A percentile compares a stretch with the other conserved stretches of the same genome.
These are phyloP conservation scores for Mycena floridula DNA, from an alignment of 768 basidiomycete genomes.

Conservation along the genomic window DNA sequence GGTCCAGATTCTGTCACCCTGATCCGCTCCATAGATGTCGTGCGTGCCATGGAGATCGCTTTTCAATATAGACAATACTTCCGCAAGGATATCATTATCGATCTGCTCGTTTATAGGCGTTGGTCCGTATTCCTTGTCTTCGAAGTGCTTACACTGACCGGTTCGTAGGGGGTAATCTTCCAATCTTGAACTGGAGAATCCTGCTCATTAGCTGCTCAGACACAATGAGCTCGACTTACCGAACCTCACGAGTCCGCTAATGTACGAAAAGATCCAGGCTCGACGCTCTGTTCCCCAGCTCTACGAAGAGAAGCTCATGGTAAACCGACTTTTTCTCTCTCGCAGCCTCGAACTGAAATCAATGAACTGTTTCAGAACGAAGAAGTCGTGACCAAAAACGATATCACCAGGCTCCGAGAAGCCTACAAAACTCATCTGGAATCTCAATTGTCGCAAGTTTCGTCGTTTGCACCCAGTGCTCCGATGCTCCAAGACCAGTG, in stretches of 20 bases:
- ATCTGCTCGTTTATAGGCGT: constrained; percentile 83
- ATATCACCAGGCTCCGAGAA: constrained; percentile 44
- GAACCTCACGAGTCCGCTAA: constrained; percentile 79
- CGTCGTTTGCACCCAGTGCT: constrained; percentile 40
- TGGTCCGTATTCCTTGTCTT: constrained; percentile 38
- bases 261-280: constrained; percentile 84
- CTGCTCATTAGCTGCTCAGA: no score
- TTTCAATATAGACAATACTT: constrained; percentile 85
- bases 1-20: background rate
- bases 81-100: constrained; percentile 87
- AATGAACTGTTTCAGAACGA: constrained; percentile 32
- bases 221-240: constrained; percentile 90
- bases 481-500: constrained; percentile 67
- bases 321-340: constrained; percentile 26
- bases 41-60: constrained; percentile 79
- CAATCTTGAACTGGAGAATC: background rate
- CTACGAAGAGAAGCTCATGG: constrained; percentile 76
- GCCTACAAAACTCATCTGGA: constrained; percentile 62
- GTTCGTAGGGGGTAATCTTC: constrained; percentile 7
- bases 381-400: constrained; percentile 43
- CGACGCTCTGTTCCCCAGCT: constrained; percentile 73
- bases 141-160: no score
- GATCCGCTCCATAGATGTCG: constrained; percentile 51
- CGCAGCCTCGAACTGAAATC: background rate
- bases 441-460: constrained; percentile 43